Base-by-base conservation (phyloP, 2,329 filamentous ascomycete species). In the Remersonia thermophila region DNA sequence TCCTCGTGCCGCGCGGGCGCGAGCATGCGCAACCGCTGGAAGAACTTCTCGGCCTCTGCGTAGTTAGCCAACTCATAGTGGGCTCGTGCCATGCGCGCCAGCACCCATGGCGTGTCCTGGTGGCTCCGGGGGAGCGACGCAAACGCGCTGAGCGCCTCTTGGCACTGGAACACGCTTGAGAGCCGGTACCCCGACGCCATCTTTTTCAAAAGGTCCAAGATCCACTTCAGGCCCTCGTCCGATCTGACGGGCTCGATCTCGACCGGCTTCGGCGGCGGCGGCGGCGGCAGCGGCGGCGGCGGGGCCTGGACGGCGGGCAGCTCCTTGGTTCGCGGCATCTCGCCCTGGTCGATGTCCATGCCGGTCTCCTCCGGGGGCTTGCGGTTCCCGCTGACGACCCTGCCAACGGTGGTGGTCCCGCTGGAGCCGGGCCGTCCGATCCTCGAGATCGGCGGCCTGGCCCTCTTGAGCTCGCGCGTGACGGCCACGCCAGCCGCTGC, bases 31-130 rank as follows among this genome's bases (percentile, higher is more conserved):
- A 98, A 73, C 38, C 78, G 77, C 39, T 77, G 70, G 56, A 94
- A 98, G 51, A 79, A 82, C 45, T 82, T 84, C 54, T 94, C 89
- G 3, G 91, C 85, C 44, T 94, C 84, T 2, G 67, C 65, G 54
- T 96, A 95, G 46, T 80, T 73, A 8, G 82, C 81, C 55, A 89
- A 83, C 62, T 98, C 91, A 55, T 93, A 94, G 53, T 93, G 76
- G 13, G 87, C 85, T 47, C 84, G 82, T 7, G 86, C 93, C 53
- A 96, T 80, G 52, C 93, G 85, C 5, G 86, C 80, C 38, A 95
- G 68, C 11, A 95, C 85, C 83, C 86, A 96, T 1, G 91, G 84
- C 2, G 89, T 94, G 43, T 94, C 86, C 48, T 84, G 77, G 51
- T 96, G 89, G 4, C 67, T 62, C 20, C 73, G 63, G 2, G 84